phyloP scores from a whole-genome alignment of 139 green algal genomes.

The Chlamydomonas asymmetrica region DNA sequence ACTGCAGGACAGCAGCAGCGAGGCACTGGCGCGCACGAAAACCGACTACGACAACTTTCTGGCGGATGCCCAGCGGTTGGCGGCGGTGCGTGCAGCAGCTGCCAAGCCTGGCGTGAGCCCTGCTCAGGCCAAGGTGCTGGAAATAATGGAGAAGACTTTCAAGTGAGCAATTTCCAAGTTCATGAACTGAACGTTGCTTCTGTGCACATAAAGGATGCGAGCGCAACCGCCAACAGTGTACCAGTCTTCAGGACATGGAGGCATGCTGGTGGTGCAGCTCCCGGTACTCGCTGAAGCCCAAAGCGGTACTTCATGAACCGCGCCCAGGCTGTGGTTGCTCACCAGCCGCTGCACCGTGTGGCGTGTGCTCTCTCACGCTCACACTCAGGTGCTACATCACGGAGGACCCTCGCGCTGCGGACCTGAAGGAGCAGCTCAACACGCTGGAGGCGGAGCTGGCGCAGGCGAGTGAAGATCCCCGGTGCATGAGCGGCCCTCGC shows the following conservation, averaged over 20 bases:
- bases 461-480: too few species aligned
- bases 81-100: slow-evolving; percentile 52
- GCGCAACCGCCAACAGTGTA: too few species aligned
- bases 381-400: slow-evolving; percentile 63
- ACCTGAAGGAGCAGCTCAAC: slow-evolving; percentile 72
- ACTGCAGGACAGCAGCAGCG: slow-evolving; percentile 38
- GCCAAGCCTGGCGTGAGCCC: too few species aligned
- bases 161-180: too few species aligned
- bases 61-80: slow-evolving; percentile 47
- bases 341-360: background rate
- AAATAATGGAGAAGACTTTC: slow-evolving; percentile 73
- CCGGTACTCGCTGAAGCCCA: too few species aligned
- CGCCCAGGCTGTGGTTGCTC: background rate
- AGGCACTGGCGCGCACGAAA: slow-evolving; percentile 66
- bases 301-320: too few species aligned
- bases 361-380: background rate
- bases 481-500: too few species aligned
- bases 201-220: too few species aligned
- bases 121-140: slow-evolving; percentile 59
- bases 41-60: slow-evolving; percentile 72
- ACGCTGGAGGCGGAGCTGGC: slow-evolving; percentile 69
- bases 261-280: too few species aligned
- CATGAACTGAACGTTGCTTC: too few species aligned
- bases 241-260: too few species aligned
- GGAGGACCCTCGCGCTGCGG: slow-evolving; percentile 43